Percentiles rank a stretch among this genome's conserved stretches.
These are phyloP conservation scores for Saksenaea oblongispora DNA, from an alignment of 371 early-diverging fungal genomes.

Conservation along the genomic window DNA sequence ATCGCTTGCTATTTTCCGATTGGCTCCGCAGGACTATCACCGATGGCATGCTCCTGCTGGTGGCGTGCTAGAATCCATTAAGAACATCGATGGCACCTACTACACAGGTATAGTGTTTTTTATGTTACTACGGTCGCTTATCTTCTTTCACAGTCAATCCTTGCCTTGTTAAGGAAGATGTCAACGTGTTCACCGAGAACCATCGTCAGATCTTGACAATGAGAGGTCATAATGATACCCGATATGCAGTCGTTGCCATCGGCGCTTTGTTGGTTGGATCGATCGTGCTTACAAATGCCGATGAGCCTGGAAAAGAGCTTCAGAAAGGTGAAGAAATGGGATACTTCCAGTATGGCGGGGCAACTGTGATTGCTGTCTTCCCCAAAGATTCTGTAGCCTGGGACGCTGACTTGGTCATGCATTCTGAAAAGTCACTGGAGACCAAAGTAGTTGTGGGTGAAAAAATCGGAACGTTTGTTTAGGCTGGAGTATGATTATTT, in stretches of 20 bases:
- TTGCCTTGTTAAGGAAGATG: slow-evolving; percentile 38
- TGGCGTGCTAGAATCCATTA: slow-evolving; percentile 42
- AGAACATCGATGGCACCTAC: slow-evolving; percentile 30
- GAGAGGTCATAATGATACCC: slow-evolving; percentile 18
- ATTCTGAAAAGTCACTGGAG: slow-evolving; percentile 56
- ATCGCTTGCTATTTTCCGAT: slow-evolving; percentile 74
- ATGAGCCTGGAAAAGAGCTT: slow-evolving; percentile 26
- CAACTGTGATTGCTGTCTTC: slow-evolving; percentile 66
- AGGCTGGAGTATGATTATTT: too few relatives aligned
- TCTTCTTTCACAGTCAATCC: slow-evolving; percentile 40
- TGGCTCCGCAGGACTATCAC: slow-evolving; percentile 92
- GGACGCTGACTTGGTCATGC: slow-evolving; percentile 60
- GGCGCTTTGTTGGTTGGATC: slow-evolving; percentile 55
- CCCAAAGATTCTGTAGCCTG: slow-evolving; percentile 55
- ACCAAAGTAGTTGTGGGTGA: slow-evolving; percentile 52
- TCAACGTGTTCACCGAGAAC: slow-evolving; percentile 56
- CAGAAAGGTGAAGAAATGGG: slow-evolving; percentile 69
- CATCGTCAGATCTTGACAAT: slow-evolving; percentile 37
- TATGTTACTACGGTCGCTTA: neutral
- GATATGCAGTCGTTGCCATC: slow-evolving; percentile 43
- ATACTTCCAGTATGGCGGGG: slow-evolving; percentile 67
- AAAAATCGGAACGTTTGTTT: slow-evolving; percentile 30
- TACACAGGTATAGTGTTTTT: slow-evolving; percentile 26
- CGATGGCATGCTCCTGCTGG: slow-evolving; percentile 73
- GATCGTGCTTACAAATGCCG: slow-evolving; percentile 42